Base-by-base conservation (phyloP, 805 yeast genomes). In the Ogataea wickerhamii region DNA sequence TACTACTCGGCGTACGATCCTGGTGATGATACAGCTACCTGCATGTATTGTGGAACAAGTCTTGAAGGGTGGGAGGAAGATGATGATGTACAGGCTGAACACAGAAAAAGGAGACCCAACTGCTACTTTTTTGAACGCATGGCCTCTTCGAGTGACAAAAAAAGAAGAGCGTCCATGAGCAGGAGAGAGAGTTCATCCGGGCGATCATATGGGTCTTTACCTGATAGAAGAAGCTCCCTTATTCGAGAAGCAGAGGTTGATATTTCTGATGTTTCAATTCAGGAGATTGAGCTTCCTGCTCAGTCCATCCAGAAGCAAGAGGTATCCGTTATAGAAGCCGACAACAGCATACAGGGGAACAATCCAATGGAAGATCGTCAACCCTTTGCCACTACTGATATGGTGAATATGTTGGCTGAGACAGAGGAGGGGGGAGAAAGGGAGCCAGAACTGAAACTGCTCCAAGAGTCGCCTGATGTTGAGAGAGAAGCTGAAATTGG, bases 51-150 rank as follows among this genome's bases (percentile, higher is more conserved):
- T 58, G 75, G 74, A 8, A 62, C 73, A 14, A 71, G 81, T 0
- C 60, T 76, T 12, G 83, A 82, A 37, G 88, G 87, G 3, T 85
- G 94, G 94, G 84, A 74, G 41, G 54, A 60, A 1, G 68, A 64
- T 2, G 93, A 86, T 58, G 77, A 73, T 41, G 91, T 89, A 0
- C 41, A 70, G 6, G 64, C 48, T 12, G 87, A 79, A 46, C 93
- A 84, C 52, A 44, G 52, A n/a, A 57, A 61, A 37, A 54, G 74
- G 34, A 57, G 62, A 17, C 67, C 65, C 2, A 51, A 63, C 19
- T 70, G 82, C 55, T 60, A 64, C 45, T 60, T 68, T 26, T 69
- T 70, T 24, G 35, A 32, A 8, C 20, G 34, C 13, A 14, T 28
- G 14, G 32, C 31, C 12, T 34, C 34, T 11, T 39, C 43, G 5